Percentiles rank a stretch among this genome's conserved stretches.
phyloP scores from a whole-genome alignment of 495 filamentous ascomycete genomes.

The Talaromyces borbonicus region DNA sequence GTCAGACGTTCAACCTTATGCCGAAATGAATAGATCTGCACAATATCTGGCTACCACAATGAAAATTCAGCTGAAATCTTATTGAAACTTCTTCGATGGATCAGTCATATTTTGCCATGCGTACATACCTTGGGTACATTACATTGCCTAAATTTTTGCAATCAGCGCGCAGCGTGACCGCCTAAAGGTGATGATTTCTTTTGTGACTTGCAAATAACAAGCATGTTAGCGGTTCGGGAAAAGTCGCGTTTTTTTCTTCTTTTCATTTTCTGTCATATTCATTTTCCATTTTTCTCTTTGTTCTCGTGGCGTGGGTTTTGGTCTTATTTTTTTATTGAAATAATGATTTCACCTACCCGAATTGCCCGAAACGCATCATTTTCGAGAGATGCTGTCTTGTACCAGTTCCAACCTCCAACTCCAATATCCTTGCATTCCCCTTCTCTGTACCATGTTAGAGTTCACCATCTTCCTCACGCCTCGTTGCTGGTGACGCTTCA shows the following conservation, averaged over 20 bases:
- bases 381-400: constrained; percentile 1
- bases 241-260: not conserved
- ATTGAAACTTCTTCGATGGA: too few species aligned
- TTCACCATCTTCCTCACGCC: not conserved
- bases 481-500: too few species aligned
- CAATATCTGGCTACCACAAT: not conserved
- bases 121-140: not conserved
- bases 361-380: not conserved
- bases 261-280: constrained; percentile 3
- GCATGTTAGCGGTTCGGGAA: not conserved
- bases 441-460: constrained; percentile 1
- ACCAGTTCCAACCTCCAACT: not conserved
- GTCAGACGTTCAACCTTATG: constrained; percentile 1
- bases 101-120: too few species aligned
- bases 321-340: not conserved
- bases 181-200: constrained; percentile 4
- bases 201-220: not conserved
- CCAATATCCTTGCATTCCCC: too few species aligned
- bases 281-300: constrained; percentile 1
- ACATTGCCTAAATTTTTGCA: too few species aligned
- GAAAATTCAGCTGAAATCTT: too few species aligned
- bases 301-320: constrained; percentile 6
- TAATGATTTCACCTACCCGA: not conserved
- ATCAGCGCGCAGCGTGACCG: not conserved
- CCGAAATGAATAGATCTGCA: constrained; percentile 1